Percentiles rank a stretch among this genome's conserved stretches.
These are phyloP conservation scores for Cicer chorassanicum DNA, from an alignment of 306 rosid genomes.

Conservation along the genomic window DNA sequence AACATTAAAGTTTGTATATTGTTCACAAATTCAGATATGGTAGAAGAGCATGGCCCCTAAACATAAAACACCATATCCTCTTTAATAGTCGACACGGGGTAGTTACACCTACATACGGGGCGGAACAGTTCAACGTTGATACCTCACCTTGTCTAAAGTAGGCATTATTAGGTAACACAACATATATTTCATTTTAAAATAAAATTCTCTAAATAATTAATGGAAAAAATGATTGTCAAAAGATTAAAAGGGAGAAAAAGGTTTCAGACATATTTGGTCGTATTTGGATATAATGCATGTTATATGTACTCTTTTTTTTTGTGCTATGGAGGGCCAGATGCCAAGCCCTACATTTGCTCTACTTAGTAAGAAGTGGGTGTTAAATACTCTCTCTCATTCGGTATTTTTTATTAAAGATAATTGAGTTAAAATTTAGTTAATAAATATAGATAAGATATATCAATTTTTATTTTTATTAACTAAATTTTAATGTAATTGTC, in stretches of 20 bases:
- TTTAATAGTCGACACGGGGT: constrained; percentile 36
- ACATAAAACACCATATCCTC: constrained; percentile 11
- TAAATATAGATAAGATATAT: too few relatives aligned
- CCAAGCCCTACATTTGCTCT: too few relatives aligned
- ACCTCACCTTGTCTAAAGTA: background rate
- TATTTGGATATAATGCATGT: background rate
- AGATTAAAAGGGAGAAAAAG: background rate
- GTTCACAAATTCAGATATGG: constrained; percentile 9
- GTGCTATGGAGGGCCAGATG: too few relatives aligned
- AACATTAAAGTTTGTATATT: constrained; percentile 16
- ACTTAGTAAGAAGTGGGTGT: too few relatives aligned
- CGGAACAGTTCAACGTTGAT: background rate
- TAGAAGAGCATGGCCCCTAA: constrained; percentile 18
- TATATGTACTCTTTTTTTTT: too few relatives aligned
- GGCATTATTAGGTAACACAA: background rate
- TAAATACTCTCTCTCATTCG: too few relatives aligned
- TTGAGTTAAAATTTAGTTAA: too few relatives aligned
- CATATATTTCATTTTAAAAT: background rate
- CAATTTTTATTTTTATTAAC: too few relatives aligned
- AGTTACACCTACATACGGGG: constrained; percentile 40
- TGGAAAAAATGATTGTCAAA: background rate
- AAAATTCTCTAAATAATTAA: background rate
- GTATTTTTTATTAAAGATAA: too few relatives aligned
- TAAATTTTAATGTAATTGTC: too few relatives aligned
- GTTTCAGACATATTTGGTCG: background rate